A percentile compares a stretch with the other conserved stretches of the same genome.
These are phyloP conservation scores for Neofusicoccum parvum DNA, from an alignment of 2,329 filamentous ascomycete genomes.

Conservation along the genomic window DNA sequence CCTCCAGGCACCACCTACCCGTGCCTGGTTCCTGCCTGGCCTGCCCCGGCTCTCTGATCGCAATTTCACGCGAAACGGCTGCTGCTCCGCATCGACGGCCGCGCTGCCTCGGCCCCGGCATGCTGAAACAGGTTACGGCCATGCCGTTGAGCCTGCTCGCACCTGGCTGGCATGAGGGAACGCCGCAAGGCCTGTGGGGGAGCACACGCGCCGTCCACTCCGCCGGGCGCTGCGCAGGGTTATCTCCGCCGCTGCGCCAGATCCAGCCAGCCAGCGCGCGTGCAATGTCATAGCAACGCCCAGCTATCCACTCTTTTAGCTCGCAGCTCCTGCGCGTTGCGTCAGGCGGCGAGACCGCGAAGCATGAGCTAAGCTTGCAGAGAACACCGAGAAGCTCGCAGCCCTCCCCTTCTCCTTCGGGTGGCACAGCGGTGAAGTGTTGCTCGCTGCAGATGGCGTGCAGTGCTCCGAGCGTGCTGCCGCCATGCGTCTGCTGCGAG, in stretches of 20 bases:
- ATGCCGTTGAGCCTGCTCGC: neutral
- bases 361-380: neutral
- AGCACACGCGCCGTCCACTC: neutral
- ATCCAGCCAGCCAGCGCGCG: neutral
- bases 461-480: conserved; percentile 1
- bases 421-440: neutral
- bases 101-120: neutral
- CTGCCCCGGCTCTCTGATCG: neutral
- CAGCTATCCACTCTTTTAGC: neutral
- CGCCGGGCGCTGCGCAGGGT: neutral
- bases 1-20: no score
- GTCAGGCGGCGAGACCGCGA: neutral
- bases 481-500: no score
- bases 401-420: neutral
- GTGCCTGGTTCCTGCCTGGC: neutral
- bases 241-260: neutral
- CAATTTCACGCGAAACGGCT: conserved; percentile 4
- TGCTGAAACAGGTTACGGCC: conserved; percentile 9
- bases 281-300: no score
- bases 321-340: neutral
- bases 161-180: neutral
- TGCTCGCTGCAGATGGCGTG: neutral
- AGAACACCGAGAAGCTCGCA: neutral
- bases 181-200: neutral
- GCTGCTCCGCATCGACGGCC: conserved; percentile 1